phyloP scores from a whole-genome alignment of 495 filamentous ascomycete species.

The Penicillium samsonianum region DNA sequence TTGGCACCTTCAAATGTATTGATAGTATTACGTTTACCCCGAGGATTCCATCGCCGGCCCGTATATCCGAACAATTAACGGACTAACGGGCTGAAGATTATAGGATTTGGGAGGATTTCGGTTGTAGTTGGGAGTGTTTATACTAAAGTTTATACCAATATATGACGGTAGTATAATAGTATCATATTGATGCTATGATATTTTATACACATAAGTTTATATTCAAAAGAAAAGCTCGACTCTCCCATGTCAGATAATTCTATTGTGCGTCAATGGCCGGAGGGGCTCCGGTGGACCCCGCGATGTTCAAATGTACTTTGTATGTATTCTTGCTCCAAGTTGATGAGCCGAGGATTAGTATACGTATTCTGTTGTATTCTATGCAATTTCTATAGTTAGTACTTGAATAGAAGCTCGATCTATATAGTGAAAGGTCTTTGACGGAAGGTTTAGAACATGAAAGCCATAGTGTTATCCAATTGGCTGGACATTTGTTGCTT shows the following conservation, averaged over 20 bases:
- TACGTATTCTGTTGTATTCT: neutral
- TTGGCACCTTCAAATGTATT: neutral
- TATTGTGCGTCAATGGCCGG: conserved; percentile 22
- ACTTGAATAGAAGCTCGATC: neutral
- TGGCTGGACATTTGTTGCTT: conserved; percentile 9
- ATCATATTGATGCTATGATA: neutral
- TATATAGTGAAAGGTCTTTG: neutral
- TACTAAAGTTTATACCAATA: neutral
- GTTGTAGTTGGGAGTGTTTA: neutral
- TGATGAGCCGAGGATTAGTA: neutral
- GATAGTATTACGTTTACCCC: conserved; percentile 6
- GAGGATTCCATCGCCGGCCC: conserved; percentile 11
- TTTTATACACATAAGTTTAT: neutral
- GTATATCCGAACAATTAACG: conserved; percentile 24
- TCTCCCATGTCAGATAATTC: conserved; percentile 11
- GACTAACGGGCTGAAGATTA: conserved; percentile 10
- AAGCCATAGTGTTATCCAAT: conserved; percentile 6
- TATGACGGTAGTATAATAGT: neutral
- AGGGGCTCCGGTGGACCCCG: conserved; percentile 32
- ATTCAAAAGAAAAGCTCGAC: neutral
- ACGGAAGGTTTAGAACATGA: neutral
- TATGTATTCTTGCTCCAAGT: neutral
- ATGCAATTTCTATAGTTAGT: neutral
- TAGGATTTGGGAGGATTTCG: neutral
- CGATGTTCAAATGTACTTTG: conserved; percentile 9